phyloP scores from a whole-genome alignment of 176 grass and related monocot species.

The Oryza glaberrima region DNA sequence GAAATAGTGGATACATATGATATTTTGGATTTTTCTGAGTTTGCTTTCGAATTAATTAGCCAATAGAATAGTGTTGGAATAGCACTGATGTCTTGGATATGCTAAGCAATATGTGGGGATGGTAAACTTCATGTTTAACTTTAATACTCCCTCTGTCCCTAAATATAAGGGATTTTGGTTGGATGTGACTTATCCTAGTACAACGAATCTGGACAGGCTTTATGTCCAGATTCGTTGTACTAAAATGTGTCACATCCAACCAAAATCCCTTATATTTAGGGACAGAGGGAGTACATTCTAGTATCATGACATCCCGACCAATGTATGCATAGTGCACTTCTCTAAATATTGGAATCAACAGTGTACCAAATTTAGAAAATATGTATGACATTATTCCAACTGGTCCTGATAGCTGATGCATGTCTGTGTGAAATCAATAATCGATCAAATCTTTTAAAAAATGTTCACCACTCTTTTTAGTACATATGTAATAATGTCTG shows the following conservation, averaged over 20 bases:
- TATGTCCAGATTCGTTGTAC: too few species aligned
- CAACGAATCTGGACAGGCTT: too few species aligned
- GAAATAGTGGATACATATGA: neutral
- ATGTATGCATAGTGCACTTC: constrained; percentile 10
- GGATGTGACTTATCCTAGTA: too few species aligned
- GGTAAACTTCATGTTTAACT: neutral
- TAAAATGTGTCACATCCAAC: too few species aligned
- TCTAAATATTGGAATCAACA: neutral
- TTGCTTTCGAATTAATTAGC: constrained; percentile 2
- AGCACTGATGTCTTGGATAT: neutral
- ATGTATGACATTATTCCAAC: neutral
- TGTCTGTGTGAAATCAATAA: neutral
- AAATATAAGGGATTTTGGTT: too few species aligned
- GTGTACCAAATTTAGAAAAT: neutral
- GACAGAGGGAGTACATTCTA: neutral
- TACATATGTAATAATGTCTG: constrained; percentile 3
- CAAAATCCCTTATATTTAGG: too few species aligned
- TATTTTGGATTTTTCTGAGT: constrained; percentile 20
- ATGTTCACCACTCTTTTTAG: neutral
- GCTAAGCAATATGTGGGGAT: neutral
- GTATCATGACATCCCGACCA: neutral
- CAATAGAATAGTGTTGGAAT: neutral
- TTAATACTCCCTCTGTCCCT: neutral
- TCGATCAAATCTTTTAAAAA: neutral
- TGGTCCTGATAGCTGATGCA: constrained; percentile 15